Evolutionary conservation across 176 grass and related monocot genomes (phyloP), one percentile per base, ranked within the genome.

Genomic region (Elymus sibiricus): DNA sequence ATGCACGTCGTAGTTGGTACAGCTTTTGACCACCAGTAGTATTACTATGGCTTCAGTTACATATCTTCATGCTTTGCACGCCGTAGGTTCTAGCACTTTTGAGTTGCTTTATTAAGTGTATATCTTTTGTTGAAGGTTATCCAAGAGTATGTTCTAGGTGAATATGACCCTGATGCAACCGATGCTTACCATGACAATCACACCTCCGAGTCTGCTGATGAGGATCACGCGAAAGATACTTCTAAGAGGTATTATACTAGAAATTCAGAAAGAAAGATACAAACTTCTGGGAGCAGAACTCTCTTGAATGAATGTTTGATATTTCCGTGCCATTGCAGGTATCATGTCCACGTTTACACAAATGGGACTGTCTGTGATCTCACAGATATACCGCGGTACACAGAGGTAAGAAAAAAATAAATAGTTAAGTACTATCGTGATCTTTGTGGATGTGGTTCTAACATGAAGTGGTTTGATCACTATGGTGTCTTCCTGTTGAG

Each of bases 121-220:
- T 77, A 66, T 65, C 6, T 66, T 82, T 51, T 88, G 0, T 35
- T 85, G 51, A 47, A 99, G 97, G 77, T 86, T 88, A 90, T 96
- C 84, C 94, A 99, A 94, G 92, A 99, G 86, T 99, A 94, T 91
- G 84, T 99, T 84, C 85, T 99, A 88, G 97, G 97, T 10, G 69
- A 88, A 86, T 99, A 87, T 53, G 94, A 94, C 13, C 49, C 84
- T 56, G 90, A 99, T 62, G 97, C 90, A 66, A 99, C 97, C 51
- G 66, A 68, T 76, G 76, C 74, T 37, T 91, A 89, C 65, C 87
- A 94, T 70, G 83, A 99, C 35, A 99, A 99, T 59, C 89, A 74
- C 46, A 89, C 82, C 73, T 86, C 92, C 81, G 62, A 80, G 17
- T 88, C 85, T 69, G 66, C 82, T 39, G 75, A 91, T 17, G 88